Evolutionary conservation across 2,329 filamentous ascomycete species (phyloP).

Genomic region (Massarina eburnea): DNA sequence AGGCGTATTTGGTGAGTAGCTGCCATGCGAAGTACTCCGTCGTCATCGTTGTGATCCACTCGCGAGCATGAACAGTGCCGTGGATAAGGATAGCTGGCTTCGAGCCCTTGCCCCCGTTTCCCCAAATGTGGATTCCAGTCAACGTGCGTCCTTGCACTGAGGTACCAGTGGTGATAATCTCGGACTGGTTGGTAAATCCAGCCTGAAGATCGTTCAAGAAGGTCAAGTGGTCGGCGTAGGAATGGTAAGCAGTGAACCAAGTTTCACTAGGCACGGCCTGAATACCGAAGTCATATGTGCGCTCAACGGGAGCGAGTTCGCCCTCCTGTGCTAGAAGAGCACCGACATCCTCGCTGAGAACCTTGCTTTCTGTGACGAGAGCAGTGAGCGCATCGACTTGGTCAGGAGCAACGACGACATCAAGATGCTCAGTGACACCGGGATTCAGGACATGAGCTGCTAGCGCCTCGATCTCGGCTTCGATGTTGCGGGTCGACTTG

Average conservation of each 20-base stretch:
- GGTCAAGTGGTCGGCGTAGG: constrained; percentile 37
- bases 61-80: constrained; percentile 39
- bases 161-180: constrained; percentile 35
- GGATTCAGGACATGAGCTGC: constrained; percentile 37
- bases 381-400: constrained; percentile 33
- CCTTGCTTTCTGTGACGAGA: constrained; percentile 26
- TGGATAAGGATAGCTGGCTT: constrained; percentile 40
- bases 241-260: constrained; percentile 42
- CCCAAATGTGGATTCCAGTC: constrained; percentile 44
- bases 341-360: constrained; percentile 40
- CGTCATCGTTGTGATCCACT: constrained; percentile 41
- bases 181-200: constrained; percentile 34
- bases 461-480: constrained; percentile 33
- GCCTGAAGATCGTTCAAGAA: constrained; percentile 38
- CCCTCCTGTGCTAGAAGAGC: constrained; percentile 35
- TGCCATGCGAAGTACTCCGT: constrained; percentile 38
- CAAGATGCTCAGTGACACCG: constrained; percentile 28
- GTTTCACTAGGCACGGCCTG: constrained; percentile 36
- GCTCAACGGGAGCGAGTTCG: constrained; percentile 26
- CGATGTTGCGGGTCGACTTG: constrained; percentile 23
- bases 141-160: constrained; percentile 36
- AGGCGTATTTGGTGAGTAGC: constrained; percentile 37
- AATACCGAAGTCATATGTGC: constrained; percentile 23
- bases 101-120: constrained; percentile 38
- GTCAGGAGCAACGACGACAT: constrained; percentile 40